A percentile compares a stretch with the other conserved stretches of the same genome.
phyloP scores from a whole-genome alignment of 805 yeast species.

The Soucietia sequanensis region DNA sequence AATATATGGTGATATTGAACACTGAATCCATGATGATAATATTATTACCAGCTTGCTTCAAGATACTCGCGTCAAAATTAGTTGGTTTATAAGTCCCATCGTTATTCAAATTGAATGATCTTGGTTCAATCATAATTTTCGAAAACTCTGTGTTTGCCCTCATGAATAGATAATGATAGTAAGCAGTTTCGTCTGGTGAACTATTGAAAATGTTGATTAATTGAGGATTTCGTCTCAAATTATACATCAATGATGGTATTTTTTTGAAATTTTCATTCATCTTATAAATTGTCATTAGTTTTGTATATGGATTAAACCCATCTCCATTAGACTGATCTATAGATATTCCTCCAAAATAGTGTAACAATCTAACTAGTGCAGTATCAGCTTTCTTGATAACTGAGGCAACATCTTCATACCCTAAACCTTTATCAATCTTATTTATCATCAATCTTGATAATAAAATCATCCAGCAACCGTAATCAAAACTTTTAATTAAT shows the following conservation, averaged over 20 bases:
- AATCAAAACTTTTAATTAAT: conserved; percentile 31
- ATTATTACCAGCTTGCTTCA: conserved; percentile 6
- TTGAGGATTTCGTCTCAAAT: conserved; percentile 34
- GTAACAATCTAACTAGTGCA: conserved; percentile 22
- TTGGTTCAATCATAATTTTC: conserved; percentile 26
- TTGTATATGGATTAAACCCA: conserved; percentile 21
- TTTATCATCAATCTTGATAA: conserved; percentile 31
- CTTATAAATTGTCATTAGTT: conserved; percentile 13
- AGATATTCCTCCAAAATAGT: conserved; percentile 27
- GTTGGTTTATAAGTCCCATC: conserved; percentile 4
- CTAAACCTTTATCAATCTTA: conserved; percentile 33
- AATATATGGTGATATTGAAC: conserved; percentile 25
- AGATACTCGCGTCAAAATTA: conserved; percentile 18
- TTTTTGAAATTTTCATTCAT: conserved; percentile 25
- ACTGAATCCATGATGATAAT: conserved; percentile 31
- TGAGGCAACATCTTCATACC: conserved; percentile 31
- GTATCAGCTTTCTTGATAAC: conserved; percentile 24
- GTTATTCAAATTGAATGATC: conserved; percentile 14
- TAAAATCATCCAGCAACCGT: conserved; percentile 26
- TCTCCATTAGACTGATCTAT: conserved; percentile 4
- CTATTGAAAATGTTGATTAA: conserved; percentile 39
- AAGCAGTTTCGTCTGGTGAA: conserved; percentile 48
- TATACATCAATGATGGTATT: conserved; percentile 31
- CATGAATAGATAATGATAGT: conserved; percentile 32
- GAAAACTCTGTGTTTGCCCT: conserved; percentile 16